A percentile compares a stretch with the other conserved stretches of the same genome.
Conservation (phyloP, 352 stramenopile genomes). For the Pythium guiyangense region DNA sequence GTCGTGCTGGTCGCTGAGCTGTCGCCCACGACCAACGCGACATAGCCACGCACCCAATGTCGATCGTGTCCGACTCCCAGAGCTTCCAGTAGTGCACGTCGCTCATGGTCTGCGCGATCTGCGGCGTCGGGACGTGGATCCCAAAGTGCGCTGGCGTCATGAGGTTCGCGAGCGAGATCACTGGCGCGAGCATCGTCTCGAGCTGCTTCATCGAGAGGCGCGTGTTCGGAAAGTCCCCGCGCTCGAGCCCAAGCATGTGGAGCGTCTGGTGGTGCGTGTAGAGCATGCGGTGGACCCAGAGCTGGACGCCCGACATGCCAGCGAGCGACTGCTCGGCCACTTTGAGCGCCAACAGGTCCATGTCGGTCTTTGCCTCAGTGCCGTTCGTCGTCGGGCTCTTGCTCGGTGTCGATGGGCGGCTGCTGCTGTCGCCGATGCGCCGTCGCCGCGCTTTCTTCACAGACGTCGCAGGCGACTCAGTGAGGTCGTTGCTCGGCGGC, state of each 20-base stretch:
- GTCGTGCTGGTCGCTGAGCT: too few relatives aligned
- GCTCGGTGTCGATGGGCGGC: slow-evolving; percentile 11
- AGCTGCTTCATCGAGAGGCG: slow-evolving; percentile 70
- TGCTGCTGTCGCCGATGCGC: slow-evolving; percentile 1
- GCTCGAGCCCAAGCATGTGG: slow-evolving; percentile 35
- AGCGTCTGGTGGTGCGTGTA: slow-evolving; percentile 63
- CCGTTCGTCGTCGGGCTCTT: background rate
- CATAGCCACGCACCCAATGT: slow-evolving; percentile 43
- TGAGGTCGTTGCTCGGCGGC: background rate
- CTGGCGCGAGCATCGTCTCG: slow-evolving; percentile 53
- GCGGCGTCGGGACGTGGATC: slow-evolving; percentile 57
- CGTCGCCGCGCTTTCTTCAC: slow-evolving; percentile 8
- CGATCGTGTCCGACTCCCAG: slow-evolving; percentile 79
- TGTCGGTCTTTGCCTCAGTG: slow-evolving; percentile 3
- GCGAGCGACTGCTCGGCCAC: slow-evolving; percentile 41
- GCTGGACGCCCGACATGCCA: slow-evolving; percentile 56
- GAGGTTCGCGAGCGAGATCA: slow-evolving; percentile 51
- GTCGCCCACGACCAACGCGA: background rate
- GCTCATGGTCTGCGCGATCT: slow-evolving; percentile 65
- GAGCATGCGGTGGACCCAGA: slow-evolving; percentile 67
- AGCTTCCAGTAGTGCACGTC: slow-evolving; percentile 86
- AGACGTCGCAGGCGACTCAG: slow-evolving; percentile 5
- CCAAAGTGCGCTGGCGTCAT: slow-evolving; percentile 64
- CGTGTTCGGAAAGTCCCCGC: slow-evolving; percentile 60
- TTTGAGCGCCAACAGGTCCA: slow-evolving; percentile 23